Evolutionary conservation across 352 stramenopile genomes (phyloP).

Genomic region (Globisporangium middletonii): DNA sequence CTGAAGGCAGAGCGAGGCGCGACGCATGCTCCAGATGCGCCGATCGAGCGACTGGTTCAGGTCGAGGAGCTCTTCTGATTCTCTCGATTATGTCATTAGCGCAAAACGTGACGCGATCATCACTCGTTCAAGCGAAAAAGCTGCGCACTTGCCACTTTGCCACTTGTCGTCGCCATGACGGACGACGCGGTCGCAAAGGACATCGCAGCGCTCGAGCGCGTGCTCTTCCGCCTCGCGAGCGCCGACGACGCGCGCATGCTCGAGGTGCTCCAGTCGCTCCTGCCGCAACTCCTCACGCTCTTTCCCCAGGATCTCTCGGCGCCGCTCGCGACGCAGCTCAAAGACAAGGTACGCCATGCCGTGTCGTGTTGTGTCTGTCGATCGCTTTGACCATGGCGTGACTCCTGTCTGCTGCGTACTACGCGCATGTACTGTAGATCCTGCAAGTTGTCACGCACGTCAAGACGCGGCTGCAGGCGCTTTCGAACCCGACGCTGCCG

Average conservation of each 20-base stretch:
- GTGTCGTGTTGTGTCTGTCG: neutral
- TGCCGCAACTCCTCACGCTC: constrained; percentile 61
- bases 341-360: constrained; percentile 46
- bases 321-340: constrained; percentile 41
- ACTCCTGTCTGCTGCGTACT: neutral
- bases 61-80: too few relatives aligned
- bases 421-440: constrained; percentile 27
- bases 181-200: constrained; percentile 31
- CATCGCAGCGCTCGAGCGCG: constrained; percentile 61
- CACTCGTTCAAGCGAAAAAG: too few relatives aligned
- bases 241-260: constrained; percentile 60
- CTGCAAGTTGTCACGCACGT: constrained; percentile 67
- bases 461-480: constrained; percentile 61
- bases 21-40: too few relatives aligned
- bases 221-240: constrained; percentile 74
- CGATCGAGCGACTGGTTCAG: too few relatives aligned
- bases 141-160: too few relatives aligned
- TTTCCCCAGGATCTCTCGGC: constrained; percentile 37
- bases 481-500: constrained; percentile 41
- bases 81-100: too few relatives aligned
- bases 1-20: too few relatives aligned
- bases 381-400: too few relatives aligned
- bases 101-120: too few relatives aligned
- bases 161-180: neutral
- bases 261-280: constrained; percentile 49